These are phyloP conservation scores for Medicago arabica DNA, from an alignment of 306 rosid genomes.

Conservation along the genomic window DNA sequence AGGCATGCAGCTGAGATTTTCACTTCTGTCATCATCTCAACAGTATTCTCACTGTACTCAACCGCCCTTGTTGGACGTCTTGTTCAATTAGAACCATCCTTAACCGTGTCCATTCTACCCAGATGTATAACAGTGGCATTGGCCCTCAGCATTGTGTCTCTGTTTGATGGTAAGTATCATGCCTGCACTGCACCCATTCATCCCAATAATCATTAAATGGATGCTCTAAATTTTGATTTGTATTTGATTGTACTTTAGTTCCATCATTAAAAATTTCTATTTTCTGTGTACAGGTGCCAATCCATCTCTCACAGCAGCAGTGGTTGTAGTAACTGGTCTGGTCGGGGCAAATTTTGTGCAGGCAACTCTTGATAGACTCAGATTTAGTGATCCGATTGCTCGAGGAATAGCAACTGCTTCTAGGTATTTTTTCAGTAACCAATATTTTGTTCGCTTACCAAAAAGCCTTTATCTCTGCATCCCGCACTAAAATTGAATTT, in stretches of 20 bases:
- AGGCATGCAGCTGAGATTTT: slow-evolving; percentile 98
- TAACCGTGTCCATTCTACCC: slow-evolving; percentile 89
- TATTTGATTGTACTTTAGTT: slow-evolving; percentile 14
- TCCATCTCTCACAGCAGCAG: slow-evolving; percentile 91
- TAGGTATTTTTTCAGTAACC: slow-evolving; percentile 57
- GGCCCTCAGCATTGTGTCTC: slow-evolving; percentile 91
- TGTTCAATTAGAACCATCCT: slow-evolving; percentile 78
- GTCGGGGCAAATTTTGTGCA: slow-evolving; percentile 97
- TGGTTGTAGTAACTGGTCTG: slow-evolving; percentile 88
- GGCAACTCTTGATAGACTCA: slow-evolving; percentile 75
- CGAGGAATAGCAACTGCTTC: slow-evolving; percentile 99
- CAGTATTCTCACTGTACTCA: slow-evolving; percentile 90
- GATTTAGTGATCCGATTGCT: slow-evolving; percentile 88
- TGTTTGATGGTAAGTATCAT: slow-evolving; percentile 79
- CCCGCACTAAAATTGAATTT: slow-evolving; percentile 3
- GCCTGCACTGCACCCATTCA: not conserved
- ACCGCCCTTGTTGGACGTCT: slow-evolving; percentile 93
- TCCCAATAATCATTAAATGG: slow-evolving; percentile 21
- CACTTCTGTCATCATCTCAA: slow-evolving; percentile 82
- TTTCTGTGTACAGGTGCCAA: slow-evolving; percentile 68
- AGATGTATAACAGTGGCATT: slow-evolving; percentile 94
- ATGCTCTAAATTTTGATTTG: slow-evolving; percentile 3
- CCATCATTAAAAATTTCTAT: slow-evolving; percentile 30
- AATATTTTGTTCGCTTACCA: not conserved
- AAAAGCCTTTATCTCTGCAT: slow-evolving; percentile 5